Evolutionary conservation across 441 rosid species (phyloP).

Genomic region (Populus hybrid): DNA sequence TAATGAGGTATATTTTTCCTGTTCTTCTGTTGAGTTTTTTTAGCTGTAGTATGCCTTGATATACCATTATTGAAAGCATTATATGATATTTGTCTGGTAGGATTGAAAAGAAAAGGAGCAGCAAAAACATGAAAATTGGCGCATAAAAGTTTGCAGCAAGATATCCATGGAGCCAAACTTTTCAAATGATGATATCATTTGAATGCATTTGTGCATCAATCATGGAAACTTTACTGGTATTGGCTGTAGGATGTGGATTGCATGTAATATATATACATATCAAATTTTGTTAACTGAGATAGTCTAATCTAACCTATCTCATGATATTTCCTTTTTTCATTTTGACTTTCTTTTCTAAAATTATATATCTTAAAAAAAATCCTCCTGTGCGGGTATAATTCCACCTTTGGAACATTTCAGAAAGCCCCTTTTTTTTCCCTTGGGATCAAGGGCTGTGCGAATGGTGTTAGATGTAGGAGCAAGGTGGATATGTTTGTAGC

Average conservation of each 20-base stretch:
- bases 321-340: neutral
- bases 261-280: neutral
- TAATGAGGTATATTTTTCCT: conserved; percentile 36
- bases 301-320: neutral
- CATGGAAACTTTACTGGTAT: conserved; percentile 49
- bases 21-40: neutral
- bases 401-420: neutral
- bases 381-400: neutral
- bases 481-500: neutral
- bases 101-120: conserved; percentile 51
- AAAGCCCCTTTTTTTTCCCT: neutral
- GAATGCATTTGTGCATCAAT: conserved; percentile 52
- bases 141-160: conserved; percentile 63
- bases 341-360: neutral
- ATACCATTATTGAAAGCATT: conserved; percentile 4
- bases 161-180: conserved; percentile 52
- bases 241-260: neutral
- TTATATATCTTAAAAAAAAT: too few relatives aligned
- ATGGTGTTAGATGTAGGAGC: neutral
- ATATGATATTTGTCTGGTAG: conserved; percentile 29
- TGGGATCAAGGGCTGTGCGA: neutral
- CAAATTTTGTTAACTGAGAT: neutral
- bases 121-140: conserved; percentile 58
- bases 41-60: neutral
- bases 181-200: conserved; percentile 64